Percentiles rank a stretch among this genome's conserved stretches.
Conservation (phyloP, 257 asterid genomes). For the Scutellaria baicalensis region DNA sequence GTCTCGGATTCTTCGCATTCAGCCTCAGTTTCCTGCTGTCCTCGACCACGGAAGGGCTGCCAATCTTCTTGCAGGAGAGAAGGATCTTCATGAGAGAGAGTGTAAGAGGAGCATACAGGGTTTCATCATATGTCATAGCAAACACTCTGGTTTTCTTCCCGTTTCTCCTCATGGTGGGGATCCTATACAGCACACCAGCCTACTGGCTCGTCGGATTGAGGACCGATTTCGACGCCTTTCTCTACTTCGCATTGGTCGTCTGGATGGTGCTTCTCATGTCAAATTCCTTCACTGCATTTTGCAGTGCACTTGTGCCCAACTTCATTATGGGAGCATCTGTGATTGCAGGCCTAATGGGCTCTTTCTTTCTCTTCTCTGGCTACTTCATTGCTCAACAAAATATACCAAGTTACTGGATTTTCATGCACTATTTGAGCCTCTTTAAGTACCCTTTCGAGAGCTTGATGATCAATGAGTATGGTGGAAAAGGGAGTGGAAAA, state of each 20-base stretch:
- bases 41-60: slow-evolving; percentile 74
- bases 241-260: slow-evolving; percentile 61
- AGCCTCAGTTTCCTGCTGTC: slow-evolving; percentile 70
- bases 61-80: slow-evolving; percentile 75
- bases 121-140: slow-evolving; percentile 66
- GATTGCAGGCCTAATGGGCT: slow-evolving; percentile 89
- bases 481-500: slow-evolving; percentile 48
- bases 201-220: slow-evolving; percentile 83
- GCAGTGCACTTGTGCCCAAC: slow-evolving; percentile 79
- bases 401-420: slow-evolving; percentile 69
- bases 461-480: slow-evolving; percentile 74
- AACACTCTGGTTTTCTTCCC: slow-evolving; percentile 72
- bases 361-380: slow-evolving; percentile 87
- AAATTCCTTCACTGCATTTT: slow-evolving; percentile 76
- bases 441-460: slow-evolving; percentile 86
- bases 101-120: slow-evolving; percentile 71
- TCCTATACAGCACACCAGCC: slow-evolving; percentile 54
- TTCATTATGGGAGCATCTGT: slow-evolving; percentile 81
- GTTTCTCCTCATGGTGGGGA: slow-evolving; percentile 50
- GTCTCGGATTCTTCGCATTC: slow-evolving; percentile 79
- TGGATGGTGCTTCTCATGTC: slow-evolving; percentile 75
- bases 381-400: slow-evolving; percentile 53
- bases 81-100: slow-evolving; percentile 64
- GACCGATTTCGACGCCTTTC: slow-evolving; percentile 45
- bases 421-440: slow-evolving; percentile 83